Evolutionary conservation across 169 alveolate genomes (phyloP), one percentile per base, ranked within the genome.

Genomic region (Plasmodium sp.): DNA sequence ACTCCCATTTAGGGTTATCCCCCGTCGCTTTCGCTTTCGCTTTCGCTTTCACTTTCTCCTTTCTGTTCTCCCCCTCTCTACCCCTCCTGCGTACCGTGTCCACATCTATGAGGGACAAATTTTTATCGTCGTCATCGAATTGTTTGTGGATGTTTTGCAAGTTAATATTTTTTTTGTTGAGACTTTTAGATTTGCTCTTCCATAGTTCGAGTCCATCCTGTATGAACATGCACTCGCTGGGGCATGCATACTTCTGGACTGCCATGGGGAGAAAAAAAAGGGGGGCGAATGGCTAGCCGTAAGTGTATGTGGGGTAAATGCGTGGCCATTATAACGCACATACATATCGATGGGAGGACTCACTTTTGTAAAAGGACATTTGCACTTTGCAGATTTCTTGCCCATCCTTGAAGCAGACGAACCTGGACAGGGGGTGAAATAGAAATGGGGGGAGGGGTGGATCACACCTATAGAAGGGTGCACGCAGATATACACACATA

Each of bases 141-240:
- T 71, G 41, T 75, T 92, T 92, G 81, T 92, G 83, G 2, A 92
- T 81, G 48, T 92, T 62, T 18, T 92, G 79, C 10, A 71, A 48
- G 58, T 58, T 45, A 33, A 92, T 92, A 71, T 81, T 72, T 51
- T 92, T 82, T 18, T 81, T 92, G 9, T 22, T 81, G 54, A 41
- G 3, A 62, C 48, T 39, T 43, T 92, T 82, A 16, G 95, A 41
- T 71, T 73, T 92, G 62, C 81, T 83, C 27, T 92, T 92, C 95
- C 95, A 92, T n/a, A 92, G 36, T 72, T 92, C 95, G 36, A 92
- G 72, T 9, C 95, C 95, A 82, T 92, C 95, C 77, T 92, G 95
- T 92, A 92, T 92, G 81, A 92, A 39, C 92, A 92, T 81, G 51
- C 95, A 92, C 31, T 92, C 95, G 43, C 54, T 92, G 16, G 95